Conservation (phyloP, 768 basidiomycete species). For the Amanita pseudoporphyria region DNA sequence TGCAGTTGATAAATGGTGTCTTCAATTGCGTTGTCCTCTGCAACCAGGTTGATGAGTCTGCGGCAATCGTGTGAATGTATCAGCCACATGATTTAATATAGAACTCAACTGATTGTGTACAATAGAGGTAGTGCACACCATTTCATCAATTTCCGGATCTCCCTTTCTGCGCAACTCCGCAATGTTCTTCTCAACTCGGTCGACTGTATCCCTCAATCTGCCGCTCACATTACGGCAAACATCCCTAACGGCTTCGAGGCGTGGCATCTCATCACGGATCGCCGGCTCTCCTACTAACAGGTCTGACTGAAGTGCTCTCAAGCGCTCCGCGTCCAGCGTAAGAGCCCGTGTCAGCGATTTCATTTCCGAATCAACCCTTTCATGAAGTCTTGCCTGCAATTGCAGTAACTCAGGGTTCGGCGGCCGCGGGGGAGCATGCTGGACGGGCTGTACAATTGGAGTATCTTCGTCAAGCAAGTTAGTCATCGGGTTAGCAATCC, state of each 20-base stretch:
- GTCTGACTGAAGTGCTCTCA: constrained; percentile 76
- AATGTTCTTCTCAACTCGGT: constrained; percentile 63
- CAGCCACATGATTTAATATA: constrained; percentile 2
- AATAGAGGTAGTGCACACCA: constrained; percentile 91
- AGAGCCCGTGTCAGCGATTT: constrained; percentile 59
- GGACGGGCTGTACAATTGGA: constrained; percentile 8
- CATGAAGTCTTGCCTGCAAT: constrained; percentile 69
- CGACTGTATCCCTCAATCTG: constrained; percentile 54
- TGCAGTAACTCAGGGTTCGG: constrained; percentile 85
- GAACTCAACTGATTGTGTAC: constrained; percentile 88
- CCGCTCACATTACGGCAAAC: constrained; percentile 78
- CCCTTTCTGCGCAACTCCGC: constrained; percentile 72
- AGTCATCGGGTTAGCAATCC: constrained; percentile 22
- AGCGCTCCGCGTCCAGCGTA: constrained; percentile 57
- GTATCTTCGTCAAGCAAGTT: constrained; percentile 61
- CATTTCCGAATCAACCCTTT: constrained; percentile 63
- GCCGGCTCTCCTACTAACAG: constrained; percentile 87
- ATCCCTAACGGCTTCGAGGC: constrained; percentile 85
- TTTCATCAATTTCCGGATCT: constrained; percentile 92
- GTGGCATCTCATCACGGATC: constrained; percentile 91
- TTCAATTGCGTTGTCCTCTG: constrained; percentile 98
- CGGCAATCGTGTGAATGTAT: constrained; percentile 7
- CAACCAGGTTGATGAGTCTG: constrained; percentile 92
- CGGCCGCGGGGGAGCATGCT: constrained; percentile 62
- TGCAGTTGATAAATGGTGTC: constrained; percentile 97